Evolutionary conservation across 2,329 filamentous ascomycete species (phyloP).

Genomic region (Chaetomium strumarium): DNA sequence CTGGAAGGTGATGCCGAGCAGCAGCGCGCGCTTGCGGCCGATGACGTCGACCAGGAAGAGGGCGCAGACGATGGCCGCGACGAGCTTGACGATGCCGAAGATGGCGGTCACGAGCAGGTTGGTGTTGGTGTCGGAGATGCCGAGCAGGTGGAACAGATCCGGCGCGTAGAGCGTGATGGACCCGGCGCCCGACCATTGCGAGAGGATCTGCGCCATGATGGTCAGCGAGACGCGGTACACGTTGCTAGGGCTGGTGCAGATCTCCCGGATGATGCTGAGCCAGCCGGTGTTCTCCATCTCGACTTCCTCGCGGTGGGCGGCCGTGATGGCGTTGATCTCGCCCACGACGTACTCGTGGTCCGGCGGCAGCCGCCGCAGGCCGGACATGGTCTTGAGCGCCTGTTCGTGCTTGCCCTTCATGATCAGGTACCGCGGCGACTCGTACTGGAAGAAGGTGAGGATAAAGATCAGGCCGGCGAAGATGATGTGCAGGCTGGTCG

Average conservation of each 20-base stretch:
- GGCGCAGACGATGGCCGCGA: conserved; percentile 61
- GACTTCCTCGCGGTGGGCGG: conserved; percentile 61
- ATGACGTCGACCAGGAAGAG: conserved; percentile 76
- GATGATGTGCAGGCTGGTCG: conserved; percentile 70
- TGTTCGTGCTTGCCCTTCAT: conserved; percentile 56
- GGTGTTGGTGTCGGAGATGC: conserved; percentile 61
- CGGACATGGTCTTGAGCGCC: conserved; percentile 50
- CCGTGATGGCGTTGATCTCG: conserved; percentile 60
- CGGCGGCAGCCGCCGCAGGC: conserved; percentile 52
- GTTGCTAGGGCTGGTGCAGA: conserved; percentile 62
- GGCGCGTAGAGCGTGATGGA: conserved; percentile 73
- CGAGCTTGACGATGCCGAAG: conserved; percentile 69
- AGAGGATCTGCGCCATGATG: conserved; percentile 62
- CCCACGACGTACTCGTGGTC: conserved; percentile 56
- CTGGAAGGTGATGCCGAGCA: conserved; percentile 56
- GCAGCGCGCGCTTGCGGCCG: conserved; percentile 63
- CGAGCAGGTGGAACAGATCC: conserved; percentile 66
- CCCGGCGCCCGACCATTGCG: conserved; percentile 68
- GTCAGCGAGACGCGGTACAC: conserved; percentile 67
- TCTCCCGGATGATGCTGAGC: conserved; percentile 60
- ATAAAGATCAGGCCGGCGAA: conserved; percentile 67
- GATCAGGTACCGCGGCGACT: conserved; percentile 66
- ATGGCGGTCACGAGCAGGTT: conserved; percentile 68
- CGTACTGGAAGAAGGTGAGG: conserved; percentile 62
- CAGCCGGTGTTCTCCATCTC: conserved; percentile 63